These are phyloP conservation scores for Syncephalastrum monosporum DNA, from an alignment of 371 early-diverging fungal species.

Conservation along the genomic window DNA sequence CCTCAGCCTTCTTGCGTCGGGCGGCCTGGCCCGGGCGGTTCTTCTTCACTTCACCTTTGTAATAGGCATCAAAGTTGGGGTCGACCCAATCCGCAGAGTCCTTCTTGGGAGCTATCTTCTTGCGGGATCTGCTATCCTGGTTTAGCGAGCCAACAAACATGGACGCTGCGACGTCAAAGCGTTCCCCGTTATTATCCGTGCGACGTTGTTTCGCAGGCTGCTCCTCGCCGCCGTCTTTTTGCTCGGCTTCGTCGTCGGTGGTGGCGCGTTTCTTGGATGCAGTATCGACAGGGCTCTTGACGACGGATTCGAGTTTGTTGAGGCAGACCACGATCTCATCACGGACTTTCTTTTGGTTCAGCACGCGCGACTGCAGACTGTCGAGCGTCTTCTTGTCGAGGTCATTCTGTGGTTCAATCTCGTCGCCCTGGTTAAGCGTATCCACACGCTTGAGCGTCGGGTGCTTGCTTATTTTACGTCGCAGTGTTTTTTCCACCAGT, in stretches of 20 bases:
- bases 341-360: no score
- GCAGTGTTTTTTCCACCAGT: constrained; percentile 31
- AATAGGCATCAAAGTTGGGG: constrained; percentile 39
- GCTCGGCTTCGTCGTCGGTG: constrained; percentile 11
- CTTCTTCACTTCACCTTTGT: constrained; percentile 36
- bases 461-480: constrained; percentile 31
- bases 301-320: no score
- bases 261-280: constrained; percentile 19
- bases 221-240: constrained; percentile 8
- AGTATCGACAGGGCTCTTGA: no score
- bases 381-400: no score
- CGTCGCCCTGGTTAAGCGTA: no score
- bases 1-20: constrained; percentile 47
- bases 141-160: constrained; percentile 35
- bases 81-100: constrained; percentile 24
- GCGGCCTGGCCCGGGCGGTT: constrained; percentile 44
- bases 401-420: no score
- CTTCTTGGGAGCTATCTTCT: not conserved
- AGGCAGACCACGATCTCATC: no score
- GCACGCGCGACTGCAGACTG: no score
- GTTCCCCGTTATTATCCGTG: not conserved
- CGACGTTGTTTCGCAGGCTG: constrained; percentile 8
- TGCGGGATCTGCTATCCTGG: constrained; percentile 1
- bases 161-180: constrained; percentile 16
- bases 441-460: constrained; percentile 16